Conservation (phyloP, 768 basidiomycete genomes). For the Floccularia luteovirens region DNA sequence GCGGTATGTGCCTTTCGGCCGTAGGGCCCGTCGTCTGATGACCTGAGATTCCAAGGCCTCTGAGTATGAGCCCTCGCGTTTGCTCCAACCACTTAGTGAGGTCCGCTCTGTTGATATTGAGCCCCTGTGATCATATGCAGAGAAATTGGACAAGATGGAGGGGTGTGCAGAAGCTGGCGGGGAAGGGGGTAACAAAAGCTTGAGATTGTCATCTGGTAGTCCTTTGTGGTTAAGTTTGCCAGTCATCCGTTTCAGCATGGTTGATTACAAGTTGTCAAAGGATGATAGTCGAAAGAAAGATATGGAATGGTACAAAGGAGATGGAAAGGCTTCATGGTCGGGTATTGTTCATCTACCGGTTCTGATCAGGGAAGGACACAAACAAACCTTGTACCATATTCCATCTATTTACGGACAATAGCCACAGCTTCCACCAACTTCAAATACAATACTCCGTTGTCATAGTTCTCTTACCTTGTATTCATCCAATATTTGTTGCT, state of each 20-base stretch:
- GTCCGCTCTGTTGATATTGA: slow-evolving; percentile 68
- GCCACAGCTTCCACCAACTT: slow-evolving; percentile 4
- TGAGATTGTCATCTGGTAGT: slow-evolving; percentile 12
- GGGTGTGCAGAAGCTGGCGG: slow-evolving; percentile 23
- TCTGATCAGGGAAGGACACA: slow-evolving; percentile 5
- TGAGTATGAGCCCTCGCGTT: slow-evolving; percentile 15
- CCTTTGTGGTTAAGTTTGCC: slow-evolving; percentile 30
- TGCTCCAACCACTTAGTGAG: slow-evolving; percentile 45
- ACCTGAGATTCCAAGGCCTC: not conserved
- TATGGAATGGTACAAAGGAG: slow-evolving; percentile 1
- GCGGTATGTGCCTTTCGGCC: slow-evolving; percentile 62
- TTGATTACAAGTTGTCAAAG: slow-evolving; percentile 8
- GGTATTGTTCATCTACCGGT: slow-evolving; percentile 4
- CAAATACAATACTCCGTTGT: slow-evolving; percentile 12
- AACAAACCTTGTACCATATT: too few species aligned
- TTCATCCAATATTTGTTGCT: too few species aligned
- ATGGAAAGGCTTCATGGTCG: not conserved
- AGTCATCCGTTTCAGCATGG: slow-evolving; percentile 46
- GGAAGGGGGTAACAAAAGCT: slow-evolving; percentile 16
- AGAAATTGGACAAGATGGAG: slow-evolving; percentile 17
- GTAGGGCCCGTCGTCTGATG: slow-evolving; percentile 6
- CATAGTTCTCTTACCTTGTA: too few species aligned
- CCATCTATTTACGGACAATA: not conserved
- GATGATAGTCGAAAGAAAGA: slow-evolving; percentile 3
- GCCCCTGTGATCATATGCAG: slow-evolving; percentile 47